phyloP scores from a whole-genome alignment of 2,329 filamentous ascomycete genomes.

The Aspergillus sp. region DNA sequence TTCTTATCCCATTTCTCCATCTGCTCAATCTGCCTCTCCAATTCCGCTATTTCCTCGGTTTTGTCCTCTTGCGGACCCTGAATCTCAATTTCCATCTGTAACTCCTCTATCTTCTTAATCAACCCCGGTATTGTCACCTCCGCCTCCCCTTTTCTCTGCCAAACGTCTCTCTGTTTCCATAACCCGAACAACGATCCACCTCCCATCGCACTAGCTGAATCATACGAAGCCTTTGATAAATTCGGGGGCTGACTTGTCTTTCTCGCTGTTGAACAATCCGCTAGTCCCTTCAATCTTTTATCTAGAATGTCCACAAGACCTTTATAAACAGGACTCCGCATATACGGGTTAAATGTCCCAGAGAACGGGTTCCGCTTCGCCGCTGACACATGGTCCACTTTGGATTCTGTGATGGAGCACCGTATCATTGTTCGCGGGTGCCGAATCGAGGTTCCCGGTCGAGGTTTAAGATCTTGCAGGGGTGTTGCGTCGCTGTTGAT shows the following conservation, averaged over 20 bases:
- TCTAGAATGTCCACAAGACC: constrained; percentile 26
- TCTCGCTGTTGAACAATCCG: constrained; percentile 31
- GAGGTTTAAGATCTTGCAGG: not conserved
- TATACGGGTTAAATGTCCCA: constrained; percentile 24
- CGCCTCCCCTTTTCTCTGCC: not conserved
- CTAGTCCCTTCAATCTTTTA: constrained; percentile 27
- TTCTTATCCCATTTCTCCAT: not conserved
- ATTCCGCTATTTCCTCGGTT: not conserved
- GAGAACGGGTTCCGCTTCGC: constrained; percentile 36
- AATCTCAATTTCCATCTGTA: not conserved
- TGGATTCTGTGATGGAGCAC: constrained; percentile 14
- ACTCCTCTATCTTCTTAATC: not conserved
- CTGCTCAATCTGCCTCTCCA: not conserved
- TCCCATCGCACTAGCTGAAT: constrained; percentile 24
- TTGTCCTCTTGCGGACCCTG: not conserved
- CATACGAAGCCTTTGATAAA: not conserved
- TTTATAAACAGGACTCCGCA: constrained; percentile 22
- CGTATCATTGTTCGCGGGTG: not conserved
- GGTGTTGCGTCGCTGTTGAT: not conserved
- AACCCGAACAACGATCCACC: constrained; percentile 24
- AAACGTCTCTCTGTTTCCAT: constrained; percentile 1
- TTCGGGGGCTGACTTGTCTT: constrained; percentile 15
- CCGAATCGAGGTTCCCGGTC: not conserved
- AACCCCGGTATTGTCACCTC: not conserved
- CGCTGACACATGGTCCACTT: constrained; percentile 29